Conservation (phyloP, 345 rosid genomes). For the Luvunga scandens region DNA sequence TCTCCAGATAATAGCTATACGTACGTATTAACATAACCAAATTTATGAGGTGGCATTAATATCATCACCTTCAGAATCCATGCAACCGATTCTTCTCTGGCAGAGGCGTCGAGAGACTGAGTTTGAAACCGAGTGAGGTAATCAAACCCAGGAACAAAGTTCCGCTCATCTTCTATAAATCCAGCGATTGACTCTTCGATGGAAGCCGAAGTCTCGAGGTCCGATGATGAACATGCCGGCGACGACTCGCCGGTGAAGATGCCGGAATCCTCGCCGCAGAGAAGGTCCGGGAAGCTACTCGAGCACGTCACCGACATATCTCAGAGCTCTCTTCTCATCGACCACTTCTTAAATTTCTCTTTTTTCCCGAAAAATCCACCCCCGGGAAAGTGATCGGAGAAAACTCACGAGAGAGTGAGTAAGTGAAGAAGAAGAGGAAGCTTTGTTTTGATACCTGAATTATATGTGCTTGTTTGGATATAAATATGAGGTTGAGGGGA, state of each 20-base stretch:
- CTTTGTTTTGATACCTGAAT: constrained; percentile 19
- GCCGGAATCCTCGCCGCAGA: constrained; percentile 77
- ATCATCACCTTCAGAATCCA: constrained; percentile 86
- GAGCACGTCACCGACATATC: constrained; percentile 65
- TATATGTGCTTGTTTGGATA: constrained; percentile 52
- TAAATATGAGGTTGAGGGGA: constrained; percentile 60
- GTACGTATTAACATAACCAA: not conserved
- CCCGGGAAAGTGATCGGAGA: constrained; percentile 3
- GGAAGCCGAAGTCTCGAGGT: constrained; percentile 44
- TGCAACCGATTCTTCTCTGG: constrained; percentile 83
- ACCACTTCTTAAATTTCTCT: not conserved
- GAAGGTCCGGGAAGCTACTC: constrained; percentile 65
- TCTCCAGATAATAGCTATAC: not conserved
- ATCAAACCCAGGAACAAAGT: constrained; percentile 88
- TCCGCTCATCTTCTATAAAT: constrained; percentile 65
- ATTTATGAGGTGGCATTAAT: constrained; percentile 15
- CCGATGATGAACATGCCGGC: constrained; percentile 68
- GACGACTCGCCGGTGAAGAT: constrained; percentile 52
- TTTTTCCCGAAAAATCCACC: not conserved
- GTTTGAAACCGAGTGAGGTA: constrained; percentile 70
- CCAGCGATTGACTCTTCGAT: constrained; percentile 63
- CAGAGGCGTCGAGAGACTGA: constrained; percentile 74
- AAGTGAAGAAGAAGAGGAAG: constrained; percentile 15
- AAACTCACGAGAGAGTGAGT: not conserved
- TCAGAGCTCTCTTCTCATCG: constrained; percentile 37